Evolutionary conservation across 2,329 filamentous ascomycete genomes (phyloP), one percentile per base, ranked within the genome.

Genomic region (Neospermospora avenae): DNA sequence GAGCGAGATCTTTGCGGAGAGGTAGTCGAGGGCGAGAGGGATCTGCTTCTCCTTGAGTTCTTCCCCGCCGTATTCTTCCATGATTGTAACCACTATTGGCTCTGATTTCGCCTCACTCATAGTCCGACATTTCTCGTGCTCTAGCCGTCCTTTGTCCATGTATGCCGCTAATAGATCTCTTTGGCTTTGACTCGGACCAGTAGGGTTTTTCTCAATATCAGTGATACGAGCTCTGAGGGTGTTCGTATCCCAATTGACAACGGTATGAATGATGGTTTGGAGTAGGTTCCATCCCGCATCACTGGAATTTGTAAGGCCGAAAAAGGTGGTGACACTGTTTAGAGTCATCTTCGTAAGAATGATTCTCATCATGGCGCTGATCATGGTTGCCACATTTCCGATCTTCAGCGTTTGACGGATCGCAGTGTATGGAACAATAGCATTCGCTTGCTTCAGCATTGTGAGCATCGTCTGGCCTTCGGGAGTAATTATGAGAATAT

Each of bases 261-360:
- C 85, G 3, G 88, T 82, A 0, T 85, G 88, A 22, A 93, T 85
- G 63, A 95, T 92, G 45, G 60, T 55, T 73, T 93, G 90, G 65
- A 95, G 73, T 8, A 93, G 73, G 70, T 93, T 95, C 88, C 91
- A 90, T 49, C 90, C 90, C 66, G 92, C 88, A 63, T 91, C 85
- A 0, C 86, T 83, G 49, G 84, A 84, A 49, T 83, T 82, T 0
- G 87, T 92, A 41, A 91, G 72, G 0, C 90, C 89, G 11, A 93
- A 81, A 87, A 88, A 93, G 71, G 92, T 93, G 4, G 90, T 91
- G 54, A 93, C 75, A 7, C 85, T 85, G 1, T 84, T 85, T 4
- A 93, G 78, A 65, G 88, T 89, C 59, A 92, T 77, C 74, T 95
- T 95, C n/a, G 89, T 86, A 14, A 95, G 79, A 16, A 93, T 79